Evolutionary conservation across 2,329 filamentous ascomycete genomes (phyloP), one percentile per base, ranked within the genome.

Genomic region (Stachybotrys chartarum): DNA sequence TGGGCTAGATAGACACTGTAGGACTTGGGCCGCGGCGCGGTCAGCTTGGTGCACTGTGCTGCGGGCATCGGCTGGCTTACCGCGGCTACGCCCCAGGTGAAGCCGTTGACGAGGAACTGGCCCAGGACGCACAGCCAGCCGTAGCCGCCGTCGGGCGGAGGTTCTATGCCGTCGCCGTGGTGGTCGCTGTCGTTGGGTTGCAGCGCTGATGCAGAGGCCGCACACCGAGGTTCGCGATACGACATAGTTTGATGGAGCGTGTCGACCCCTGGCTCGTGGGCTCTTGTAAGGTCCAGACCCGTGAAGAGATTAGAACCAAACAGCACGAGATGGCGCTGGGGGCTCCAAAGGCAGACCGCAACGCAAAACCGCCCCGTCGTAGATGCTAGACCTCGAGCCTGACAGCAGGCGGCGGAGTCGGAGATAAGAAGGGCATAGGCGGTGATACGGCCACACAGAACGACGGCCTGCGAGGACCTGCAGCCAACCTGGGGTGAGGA

Each of bases 1-100:
- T 52, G 5, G 50, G 50, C 50, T 11, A 52, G 50, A 32, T 52
- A 52, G 31, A 52, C 39, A 30, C 50, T 52, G 50, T 52, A 52
- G 32, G 32, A 42, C 50, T 52, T 52, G 50, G 30, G 7, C 24
- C 24, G 17, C 12, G 48, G n/a, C n/a, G n/a, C 6, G 30, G 30
- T 50, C 30, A 50, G 48, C 48, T 30, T 7, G 30, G 39, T 44
- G 24, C 50, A 32, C 44, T 12, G 14, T 24, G 12, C 30, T 45
- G 12, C 17, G 17, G 10, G 30, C 30, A 31, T 30, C 17, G 31
- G 17, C 42, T 2, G 32, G 7, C 32, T 52, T 52, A 52, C 50
- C 50, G 50, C 50, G 31, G 50, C 50, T 6, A 52, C 50, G 32
- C 50, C 50, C 50, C 50, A 52, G 7, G 50, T 52, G 50, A 52